Percentiles rank a stretch among this genome's conserved stretches.
Evolutionary conservation across 257 asterid species (phyloP).

Genomic region (Ilex aquifolium): DNA sequence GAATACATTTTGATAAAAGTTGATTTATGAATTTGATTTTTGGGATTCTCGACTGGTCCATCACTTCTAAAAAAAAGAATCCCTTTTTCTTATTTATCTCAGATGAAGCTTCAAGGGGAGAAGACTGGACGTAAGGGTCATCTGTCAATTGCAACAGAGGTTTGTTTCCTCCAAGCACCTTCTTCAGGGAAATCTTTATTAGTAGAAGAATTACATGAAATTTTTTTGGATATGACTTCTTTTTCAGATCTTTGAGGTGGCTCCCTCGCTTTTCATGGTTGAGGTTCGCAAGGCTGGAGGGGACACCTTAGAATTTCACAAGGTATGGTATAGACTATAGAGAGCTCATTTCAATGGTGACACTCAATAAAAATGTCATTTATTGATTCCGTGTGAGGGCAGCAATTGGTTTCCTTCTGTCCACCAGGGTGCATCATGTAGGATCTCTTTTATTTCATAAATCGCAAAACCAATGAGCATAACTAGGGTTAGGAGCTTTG

Average conservation of each 20-base stretch:
- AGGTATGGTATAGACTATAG: conserved; percentile 26
- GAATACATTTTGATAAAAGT: not conserved
- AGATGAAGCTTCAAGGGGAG: conserved; percentile 95
- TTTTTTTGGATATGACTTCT: not conserved
- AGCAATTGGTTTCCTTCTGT: too few relatives aligned
- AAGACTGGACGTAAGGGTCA: conserved; percentile 94
- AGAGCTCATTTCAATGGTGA: not conserved
- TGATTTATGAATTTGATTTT: not conserved
- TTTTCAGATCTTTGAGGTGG: conserved; percentile 77
- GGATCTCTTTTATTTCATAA: too few relatives aligned
- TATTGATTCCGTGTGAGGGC: not conserved
- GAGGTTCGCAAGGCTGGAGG: conserved; percentile 95
- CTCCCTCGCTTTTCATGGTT: conserved; percentile 86
- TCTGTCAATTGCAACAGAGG: conserved; percentile 88
- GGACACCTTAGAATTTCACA: conserved; percentile 91
- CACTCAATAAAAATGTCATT: too few relatives aligned
- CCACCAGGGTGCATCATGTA: too few relatives aligned
- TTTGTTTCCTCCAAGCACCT: conserved; percentile 11
- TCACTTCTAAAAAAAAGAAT: too few relatives aligned
- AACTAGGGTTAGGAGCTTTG: too few relatives aligned
- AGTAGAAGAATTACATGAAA: not conserved
- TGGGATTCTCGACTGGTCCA: too few relatives aligned
- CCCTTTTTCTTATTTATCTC: conserved; percentile 7
- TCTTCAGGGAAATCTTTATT: not conserved
- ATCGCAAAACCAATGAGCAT: too few relatives aligned